Conservation (phyloP, 495 filamentous ascomycete genomes). For the Aspergillus panamensis region DNA sequence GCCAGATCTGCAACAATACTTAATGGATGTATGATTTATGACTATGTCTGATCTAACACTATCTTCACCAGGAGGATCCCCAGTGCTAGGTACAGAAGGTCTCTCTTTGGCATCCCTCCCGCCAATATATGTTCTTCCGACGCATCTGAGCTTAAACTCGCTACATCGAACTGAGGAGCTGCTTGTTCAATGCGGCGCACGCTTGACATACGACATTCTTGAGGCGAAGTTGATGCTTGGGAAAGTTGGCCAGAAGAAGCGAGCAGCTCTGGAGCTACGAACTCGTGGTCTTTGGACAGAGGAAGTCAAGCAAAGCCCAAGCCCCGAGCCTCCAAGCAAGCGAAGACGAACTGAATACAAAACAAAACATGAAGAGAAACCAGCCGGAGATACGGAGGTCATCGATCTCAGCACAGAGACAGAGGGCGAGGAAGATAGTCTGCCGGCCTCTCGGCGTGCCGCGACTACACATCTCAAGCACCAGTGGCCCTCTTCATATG, state of each 20-base stretch:
- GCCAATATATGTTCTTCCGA: conserved; percentile 68
- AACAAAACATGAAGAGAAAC: not conserved
- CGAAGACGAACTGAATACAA: conserved; percentile 16
- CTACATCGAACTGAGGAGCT: conserved; percentile 60
- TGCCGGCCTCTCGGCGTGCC: conserved; percentile 10
- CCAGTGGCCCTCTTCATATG: not conserved
- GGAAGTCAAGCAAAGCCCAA: conserved; percentile 26
- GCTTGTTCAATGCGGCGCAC: conserved; percentile 51
- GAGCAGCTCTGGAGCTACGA: conserved; percentile 75
- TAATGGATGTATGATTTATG: not conserved
- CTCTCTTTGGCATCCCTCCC: conserved; percentile 40
- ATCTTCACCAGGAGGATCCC: conserved; percentile 13
- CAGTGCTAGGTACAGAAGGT: not conserved
- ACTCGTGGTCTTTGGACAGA: conserved; percentile 60
- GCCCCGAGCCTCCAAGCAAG: conserved; percentile 24
- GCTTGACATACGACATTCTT: conserved; percentile 65
- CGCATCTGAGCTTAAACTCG: conserved; percentile 60
- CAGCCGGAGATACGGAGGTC: conserved; percentile 11
- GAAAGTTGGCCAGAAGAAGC: conserved; percentile 61
- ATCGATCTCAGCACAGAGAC: conserved; percentile 34
- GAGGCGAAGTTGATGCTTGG: conserved; percentile 75
- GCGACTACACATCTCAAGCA: conserved; percentile 10
- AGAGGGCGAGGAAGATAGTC: conserved; percentile 29
- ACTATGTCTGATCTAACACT: conserved; percentile 8
- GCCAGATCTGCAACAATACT: not conserved